Base-by-base conservation (phyloP, 257 asterid species). In the Leptodermis oblonga region DNA sequence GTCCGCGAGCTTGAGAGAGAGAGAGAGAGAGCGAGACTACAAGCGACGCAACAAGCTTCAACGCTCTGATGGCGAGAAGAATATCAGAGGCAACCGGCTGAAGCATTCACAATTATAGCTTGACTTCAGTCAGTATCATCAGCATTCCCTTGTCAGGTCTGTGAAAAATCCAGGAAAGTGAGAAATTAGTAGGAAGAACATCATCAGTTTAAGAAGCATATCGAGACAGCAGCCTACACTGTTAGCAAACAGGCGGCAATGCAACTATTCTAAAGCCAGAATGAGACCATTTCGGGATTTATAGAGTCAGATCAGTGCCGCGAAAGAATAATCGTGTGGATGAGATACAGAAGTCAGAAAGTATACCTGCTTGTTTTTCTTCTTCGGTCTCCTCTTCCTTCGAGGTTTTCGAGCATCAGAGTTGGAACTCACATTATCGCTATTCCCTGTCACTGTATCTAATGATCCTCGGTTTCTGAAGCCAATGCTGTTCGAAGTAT, bases 311-410 rank as follows among this genome's bases (percentile, higher is more conserved):
- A 25, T 25, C 51, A 62, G 5, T 22, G 28, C 45, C 15, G 34
- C 15, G 15, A 4, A 25, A 59, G 42, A 65, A 45, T 46, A 18
- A 31, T 42, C 17, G 56, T 59, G 49, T 33, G 46, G 25, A 65
- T 45, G 46, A 66, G 59, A 18, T 46, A 5, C 45, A 7, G 7
- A 34, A n/a, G 34, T 23, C 33, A 30, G 23, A 67, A 68, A 71
- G 8, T 63, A 59, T 55, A 80, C 78, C 83, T 86, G 83, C 74
- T 90, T 87, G 84, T 82, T 94, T 73, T 91, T 94, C 95, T 94
- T 94, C 96, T 94, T 94, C 0, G 96, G 96, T 78, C 99, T 85
- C 81, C 97, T 85, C 82, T 94, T 94, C 70, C 99, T 79, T 67
- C 76, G 73, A 25, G 99, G 99, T 76, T 91, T 94, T 70, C 96